Percentiles rank a stretch among this genome's conserved stretches.
Evolutionary conservation across 208 protist species (phyloP).

Genomic region (Leishmania tropica): DNA sequence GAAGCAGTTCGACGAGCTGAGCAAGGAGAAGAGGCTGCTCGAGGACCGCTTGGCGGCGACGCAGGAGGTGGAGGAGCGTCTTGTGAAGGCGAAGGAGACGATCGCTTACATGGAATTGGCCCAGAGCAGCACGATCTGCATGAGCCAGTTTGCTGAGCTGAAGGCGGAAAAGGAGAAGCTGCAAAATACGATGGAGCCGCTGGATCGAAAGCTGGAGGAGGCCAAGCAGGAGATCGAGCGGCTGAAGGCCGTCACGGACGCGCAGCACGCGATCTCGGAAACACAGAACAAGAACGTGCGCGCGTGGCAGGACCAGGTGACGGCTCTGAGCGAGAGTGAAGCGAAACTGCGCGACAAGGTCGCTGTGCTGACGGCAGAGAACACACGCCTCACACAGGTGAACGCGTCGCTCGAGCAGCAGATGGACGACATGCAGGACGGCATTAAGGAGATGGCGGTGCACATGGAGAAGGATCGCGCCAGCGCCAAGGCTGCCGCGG

Average conservation of each 20-base stretch:
- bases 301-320: constrained; percentile 59
- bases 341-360: constrained; percentile 63
- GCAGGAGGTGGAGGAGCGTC: constrained; percentile 67
- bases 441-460: constrained; percentile 84
- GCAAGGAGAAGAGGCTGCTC: constrained; percentile 53
- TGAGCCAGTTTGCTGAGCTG: constrained; percentile 82
- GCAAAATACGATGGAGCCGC: constrained; percentile 66
- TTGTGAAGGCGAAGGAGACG: constrained; percentile 89
- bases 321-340: constrained; percentile 58
- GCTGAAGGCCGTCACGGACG: constrained; percentile 58
- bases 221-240: constrained; percentile 67
- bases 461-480: constrained; percentile 73
- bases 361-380: constrained; percentile 46
- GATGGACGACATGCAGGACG: constrained; percentile 86
- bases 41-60: constrained; percentile 61
- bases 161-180: constrained; percentile 76
- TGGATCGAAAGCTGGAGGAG: constrained; percentile 73
- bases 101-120: constrained; percentile 89
- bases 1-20: constrained; percentile 45
- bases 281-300: constrained; percentile 71
- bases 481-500: constrained; percentile 37
- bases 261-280: constrained; percentile 57
- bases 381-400: constrained; percentile 60
- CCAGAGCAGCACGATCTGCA: constrained; percentile 75
- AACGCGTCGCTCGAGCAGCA: constrained; percentile 78